phyloP scores from a whole-genome alignment of 306 rosid genomes.

The Fragaria iinumae region DNA sequence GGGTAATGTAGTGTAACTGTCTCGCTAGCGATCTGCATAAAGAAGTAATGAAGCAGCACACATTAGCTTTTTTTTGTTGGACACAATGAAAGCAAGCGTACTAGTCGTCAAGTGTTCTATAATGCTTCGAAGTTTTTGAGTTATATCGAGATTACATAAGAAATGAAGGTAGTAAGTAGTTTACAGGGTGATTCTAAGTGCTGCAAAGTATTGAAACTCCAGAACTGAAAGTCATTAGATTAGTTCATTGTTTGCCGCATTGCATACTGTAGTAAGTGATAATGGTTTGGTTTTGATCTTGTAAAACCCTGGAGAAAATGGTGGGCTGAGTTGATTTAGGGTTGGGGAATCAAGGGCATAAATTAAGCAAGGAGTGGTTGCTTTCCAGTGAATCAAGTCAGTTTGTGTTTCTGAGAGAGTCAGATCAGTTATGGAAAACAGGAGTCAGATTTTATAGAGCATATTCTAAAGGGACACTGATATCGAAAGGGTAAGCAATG shows the following conservation, averaged over 20 bases:
- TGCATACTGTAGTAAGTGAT: not conserved
- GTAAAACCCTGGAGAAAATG: not conserved
- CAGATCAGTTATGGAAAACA: conserved; percentile 10
- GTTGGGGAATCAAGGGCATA: conserved; percentile 10
- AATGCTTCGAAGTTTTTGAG: too few relatives aligned
- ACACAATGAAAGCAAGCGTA: not conserved
- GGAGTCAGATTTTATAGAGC: conserved; percentile 1
- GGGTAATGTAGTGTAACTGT: not conserved
- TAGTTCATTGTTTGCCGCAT: too few relatives aligned
- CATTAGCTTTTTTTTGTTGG: not conserved
- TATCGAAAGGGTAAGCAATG: conserved; percentile 1
- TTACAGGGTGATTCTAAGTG: too few relatives aligned
- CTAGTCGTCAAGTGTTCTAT: not conserved
- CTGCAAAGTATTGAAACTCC: not conserved
- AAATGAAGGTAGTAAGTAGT: too few relatives aligned
- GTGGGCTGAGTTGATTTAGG: not conserved
- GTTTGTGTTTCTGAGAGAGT: not conserved
- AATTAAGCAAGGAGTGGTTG: not conserved
- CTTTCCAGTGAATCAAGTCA: not conserved
- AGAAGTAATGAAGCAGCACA: not conserved
- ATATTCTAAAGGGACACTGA: not conserved
- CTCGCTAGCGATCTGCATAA: not conserved
- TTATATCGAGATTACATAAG: too few relatives aligned
- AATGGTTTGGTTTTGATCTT: not conserved
- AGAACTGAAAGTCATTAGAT: not conserved